Evolutionary conservation across 768 basidiomycete genomes (phyloP).

Genomic region (Kwoniella bestiolae): DNA sequence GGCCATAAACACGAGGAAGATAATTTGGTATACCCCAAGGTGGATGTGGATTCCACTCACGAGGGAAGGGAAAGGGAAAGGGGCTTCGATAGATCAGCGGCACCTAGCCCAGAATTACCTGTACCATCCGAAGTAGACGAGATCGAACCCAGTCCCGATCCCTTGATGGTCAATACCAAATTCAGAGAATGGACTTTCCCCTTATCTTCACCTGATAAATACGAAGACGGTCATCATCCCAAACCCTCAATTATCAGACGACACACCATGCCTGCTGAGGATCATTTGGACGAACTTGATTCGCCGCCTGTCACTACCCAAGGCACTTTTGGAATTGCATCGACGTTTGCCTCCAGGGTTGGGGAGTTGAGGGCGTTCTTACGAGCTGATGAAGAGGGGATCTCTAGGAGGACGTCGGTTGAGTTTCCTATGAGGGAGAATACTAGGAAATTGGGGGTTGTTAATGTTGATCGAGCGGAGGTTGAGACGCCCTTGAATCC

Average conservation of each 20-base stretch:
- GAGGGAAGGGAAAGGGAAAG: not conserved
- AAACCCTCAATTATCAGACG: slow-evolving; percentile 22
- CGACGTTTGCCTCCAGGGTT: slow-evolving; percentile 3
- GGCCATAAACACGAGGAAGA: not conserved
- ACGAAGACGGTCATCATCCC: not conserved
- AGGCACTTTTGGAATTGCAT: slow-evolving; percentile 10
- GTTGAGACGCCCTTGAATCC: not conserved
- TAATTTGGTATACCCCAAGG: slow-evolving; percentile 1
- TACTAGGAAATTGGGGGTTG: not conserved
- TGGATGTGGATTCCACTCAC: not conserved
- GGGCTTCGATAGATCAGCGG: slow-evolving; percentile 14
- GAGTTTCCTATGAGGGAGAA: slow-evolving; percentile 29
- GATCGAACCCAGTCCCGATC: slow-evolving; percentile 1
- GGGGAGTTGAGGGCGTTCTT: slow-evolving; percentile 4
- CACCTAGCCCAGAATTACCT: slow-evolving; percentile 17
- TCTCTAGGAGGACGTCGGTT: slow-evolving; percentile 6
- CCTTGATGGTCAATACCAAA: not conserved
- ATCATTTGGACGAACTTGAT: not conserved
- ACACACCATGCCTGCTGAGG: slow-evolving; percentile 19
- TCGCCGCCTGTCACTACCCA: not conserved
- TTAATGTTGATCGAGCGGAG: slow-evolving; percentile 11
- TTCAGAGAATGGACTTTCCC: slow-evolving; percentile 32
- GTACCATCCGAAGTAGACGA: not conserved
- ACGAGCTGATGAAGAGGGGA: not conserved
- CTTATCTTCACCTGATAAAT: not conserved